Percentiles rank a stretch among this genome's conserved stretches.
Conservation (phyloP, 129 eudicot species). For the Centaurea solstitialis region DNA sequence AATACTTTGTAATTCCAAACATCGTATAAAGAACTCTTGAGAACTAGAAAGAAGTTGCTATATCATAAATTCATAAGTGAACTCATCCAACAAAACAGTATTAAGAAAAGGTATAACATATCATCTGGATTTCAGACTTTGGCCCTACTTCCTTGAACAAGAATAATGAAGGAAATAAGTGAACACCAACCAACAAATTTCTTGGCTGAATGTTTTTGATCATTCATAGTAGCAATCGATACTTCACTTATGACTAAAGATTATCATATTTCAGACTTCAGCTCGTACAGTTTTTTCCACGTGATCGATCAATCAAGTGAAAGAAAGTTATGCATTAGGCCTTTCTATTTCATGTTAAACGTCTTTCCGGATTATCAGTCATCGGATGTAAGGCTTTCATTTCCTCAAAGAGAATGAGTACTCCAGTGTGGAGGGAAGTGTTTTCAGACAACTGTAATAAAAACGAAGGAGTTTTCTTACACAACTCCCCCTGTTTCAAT, state of each 20-base stretch:
- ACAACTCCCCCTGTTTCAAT: background rate
- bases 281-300: background rate
- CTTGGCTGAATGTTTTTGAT: background rate
- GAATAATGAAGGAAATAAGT: background rate
- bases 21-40: background rate
- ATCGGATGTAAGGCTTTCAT: background rate
- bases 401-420: background rate
- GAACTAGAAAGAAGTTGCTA: background rate
- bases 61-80: too few relatives aligned
- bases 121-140: background rate
- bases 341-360: background rate
- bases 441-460: background rate
- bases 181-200: background rate
- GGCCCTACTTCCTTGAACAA: background rate
- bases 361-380: background rate
- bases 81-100: background rate
- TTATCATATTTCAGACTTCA: background rate
- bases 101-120: too few relatives aligned
- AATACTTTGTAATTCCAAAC: too few relatives aligned
- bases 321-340: background rate
- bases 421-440: background rate
- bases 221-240: background rate
- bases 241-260: background rate
- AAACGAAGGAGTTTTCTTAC: background rate
- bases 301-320: background rate